Conservation (phyloP, 768 basidiomycete species). For the Boletus rubropictus region DNA sequence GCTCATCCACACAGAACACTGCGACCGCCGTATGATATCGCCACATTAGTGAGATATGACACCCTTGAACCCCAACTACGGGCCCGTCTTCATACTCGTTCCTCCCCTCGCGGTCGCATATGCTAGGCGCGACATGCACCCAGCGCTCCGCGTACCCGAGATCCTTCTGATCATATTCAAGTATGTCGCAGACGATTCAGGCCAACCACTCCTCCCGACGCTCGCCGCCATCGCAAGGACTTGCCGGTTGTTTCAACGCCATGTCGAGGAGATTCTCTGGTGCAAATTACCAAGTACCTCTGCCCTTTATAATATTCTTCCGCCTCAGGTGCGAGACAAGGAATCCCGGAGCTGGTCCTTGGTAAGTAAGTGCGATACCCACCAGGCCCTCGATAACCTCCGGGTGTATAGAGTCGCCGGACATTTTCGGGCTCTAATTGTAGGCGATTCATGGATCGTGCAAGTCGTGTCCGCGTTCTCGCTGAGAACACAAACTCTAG, state of each 20-base stretch:
- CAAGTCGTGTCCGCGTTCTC: slow-evolving; percentile 14
- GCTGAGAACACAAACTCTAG: background rate
- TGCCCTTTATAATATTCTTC: slow-evolving; percentile 15
- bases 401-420: slow-evolving; percentile 14
- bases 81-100: slow-evolving; percentile 4
- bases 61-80: background rate
- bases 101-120: background rate
- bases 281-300: slow-evolving; percentile 7
- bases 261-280: slow-evolving; percentile 24
- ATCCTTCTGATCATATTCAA: slow-evolving; percentile 22
- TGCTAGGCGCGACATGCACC: slow-evolving; percentile 11
- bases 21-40: background rate
- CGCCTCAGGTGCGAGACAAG: slow-evolving; percentile 10
- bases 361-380: slow-evolving; percentile 6
- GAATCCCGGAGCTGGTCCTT: slow-evolving; percentile 16
- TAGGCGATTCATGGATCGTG: slow-evolving; percentile 16
- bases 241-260: slow-evolving; percentile 17
- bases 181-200: slow-evolving; percentile 12
- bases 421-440: slow-evolving; percentile 15
- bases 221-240: slow-evolving; percentile 27
- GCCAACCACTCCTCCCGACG: slow-evolving; percentile 11
- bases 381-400: background rate
- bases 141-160: slow-evolving; percentile 17
- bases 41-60: background rate
- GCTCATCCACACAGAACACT: background rate